Conservation (phyloP, 2,329 filamentous ascomycete species). For the Sporothrix brasiliensis region DNA sequence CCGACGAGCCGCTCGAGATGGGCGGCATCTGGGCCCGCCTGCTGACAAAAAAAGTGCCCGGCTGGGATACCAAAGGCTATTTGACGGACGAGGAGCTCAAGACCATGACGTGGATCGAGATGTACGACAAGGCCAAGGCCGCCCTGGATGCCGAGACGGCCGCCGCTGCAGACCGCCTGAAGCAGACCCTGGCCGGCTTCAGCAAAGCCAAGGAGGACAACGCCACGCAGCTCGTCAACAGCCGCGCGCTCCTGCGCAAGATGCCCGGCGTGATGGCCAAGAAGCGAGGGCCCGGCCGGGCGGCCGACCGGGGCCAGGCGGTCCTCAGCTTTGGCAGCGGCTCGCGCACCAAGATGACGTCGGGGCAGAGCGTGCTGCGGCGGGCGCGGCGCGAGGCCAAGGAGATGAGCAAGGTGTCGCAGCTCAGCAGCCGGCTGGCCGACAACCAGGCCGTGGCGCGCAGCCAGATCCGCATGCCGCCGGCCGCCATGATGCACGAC, state of each 20-base stretch:
- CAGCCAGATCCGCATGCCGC: conserved; percentile 54
- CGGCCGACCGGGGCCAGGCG: conserved; percentile 40
- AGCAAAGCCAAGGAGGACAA: conserved; percentile 61
- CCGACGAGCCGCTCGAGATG: conserved; percentile 65
- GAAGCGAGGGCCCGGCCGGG: conserved; percentile 31
- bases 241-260: conserved; percentile 41
- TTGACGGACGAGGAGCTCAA: conserved; percentile 61
- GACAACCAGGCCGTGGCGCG: conserved; percentile 42
- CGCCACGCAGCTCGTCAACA: conserved; percentile 59
- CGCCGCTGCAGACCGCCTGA: conserved; percentile 61
- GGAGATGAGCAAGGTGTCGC: conserved; percentile 55
- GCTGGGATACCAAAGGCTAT: conserved; percentile 65
- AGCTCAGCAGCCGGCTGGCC: conserved; percentile 49
- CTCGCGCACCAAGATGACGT: conserved; percentile 56
- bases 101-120: conserved; percentile 68
- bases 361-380: conserved; percentile 57
- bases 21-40: conserved; percentile 76
- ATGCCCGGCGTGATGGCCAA: conserved; percentile 41
- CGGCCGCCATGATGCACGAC: conserved; percentile 58
- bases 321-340: conserved; percentile 51
- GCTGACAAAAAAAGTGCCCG: conserved; percentile 75
- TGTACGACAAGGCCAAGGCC: conserved; percentile 67
- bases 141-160: conserved; percentile 59
- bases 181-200: conserved; percentile 59
- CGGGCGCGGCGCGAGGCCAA: conserved; percentile 60